Evolutionary conservation across 2,329 filamentous ascomycete species (phyloP), one percentile per base, ranked within the genome.

Genomic region (Hortaea sp.): DNA sequence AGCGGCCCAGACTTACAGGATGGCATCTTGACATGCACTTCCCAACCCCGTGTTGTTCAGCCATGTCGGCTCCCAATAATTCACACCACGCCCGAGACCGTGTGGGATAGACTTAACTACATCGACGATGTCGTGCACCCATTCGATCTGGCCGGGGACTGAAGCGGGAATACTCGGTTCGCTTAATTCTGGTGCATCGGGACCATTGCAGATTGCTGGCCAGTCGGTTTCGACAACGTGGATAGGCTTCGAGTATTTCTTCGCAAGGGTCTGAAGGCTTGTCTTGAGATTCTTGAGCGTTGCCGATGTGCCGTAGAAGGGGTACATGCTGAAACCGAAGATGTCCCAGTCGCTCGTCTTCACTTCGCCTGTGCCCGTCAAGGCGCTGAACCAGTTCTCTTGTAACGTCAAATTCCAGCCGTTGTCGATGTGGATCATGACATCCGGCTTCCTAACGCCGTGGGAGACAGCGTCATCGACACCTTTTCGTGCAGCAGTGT

Each of bases 181-280:
- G 3, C 60, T 64, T 29, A 64, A 56, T 27, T 50, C 44, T 0
- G 63, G 61, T 3, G 53, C 54, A 12, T 43, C 43, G n/a, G 46
- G 29, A 1, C 55, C 54, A 10, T 43, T 43, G 50, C 61, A 65
- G 9, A 56, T 49, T 20, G 53, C 56, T 7, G 61, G 60, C 57
- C 58, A 63, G 39, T 63, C 55, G 7, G 61, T 63, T 52, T 63
- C 61, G 4, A 59, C 60, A 12, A 63, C 53, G 43, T 62, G 58
- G 9, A 63, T 49, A 1, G 62, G 59, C 51, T 65, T 65, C 12
- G 49, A 44, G 41, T 63, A 65, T 31, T 52, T 55, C 5, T 44
- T 46, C 3, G 60, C 60, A 6, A 65, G 41, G 4, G 51, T 51
- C 7, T 55, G 52, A 29, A 64, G 45, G 2, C 55, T 50, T 1